Evolutionary conservation across 352 stramenopile species (phyloP).

Genomic region (Saprolegnia diclina): DNA sequence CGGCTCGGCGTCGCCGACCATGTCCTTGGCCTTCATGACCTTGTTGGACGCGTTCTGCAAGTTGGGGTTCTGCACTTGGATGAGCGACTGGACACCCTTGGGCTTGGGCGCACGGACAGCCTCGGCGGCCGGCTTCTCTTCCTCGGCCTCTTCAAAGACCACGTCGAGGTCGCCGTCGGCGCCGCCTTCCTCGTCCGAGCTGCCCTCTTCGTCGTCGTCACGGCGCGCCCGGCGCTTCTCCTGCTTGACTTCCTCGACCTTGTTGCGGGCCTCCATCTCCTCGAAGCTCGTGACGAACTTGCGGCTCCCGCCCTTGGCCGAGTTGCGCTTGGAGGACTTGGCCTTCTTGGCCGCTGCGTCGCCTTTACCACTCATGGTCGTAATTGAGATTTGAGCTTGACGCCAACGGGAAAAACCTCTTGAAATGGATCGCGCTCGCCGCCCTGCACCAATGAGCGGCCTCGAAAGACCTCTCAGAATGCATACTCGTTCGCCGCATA

Average conservation of each 20-base stretch:
- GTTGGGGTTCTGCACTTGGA: slow-evolving; percentile 85
- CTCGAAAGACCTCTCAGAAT: neutral
- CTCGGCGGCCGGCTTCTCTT: slow-evolving; percentile 32
- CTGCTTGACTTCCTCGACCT: slow-evolving; percentile 65
- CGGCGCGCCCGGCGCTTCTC: slow-evolving; percentile 64
- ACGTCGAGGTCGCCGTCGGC: slow-evolving; percentile 42
- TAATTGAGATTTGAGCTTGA: slow-evolving; percentile 14
- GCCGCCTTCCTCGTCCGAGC: slow-evolving; percentile 45
- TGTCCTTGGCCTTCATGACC: slow-evolving; percentile 84
- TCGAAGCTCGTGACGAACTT: slow-evolving; percentile 81
- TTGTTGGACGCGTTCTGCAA: slow-evolving; percentile 58
- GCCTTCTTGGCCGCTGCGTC: slow-evolving; percentile 25
- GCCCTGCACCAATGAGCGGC: slow-evolving; percentile 3
- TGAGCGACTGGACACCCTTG: slow-evolving; percentile 52
- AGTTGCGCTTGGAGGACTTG: slow-evolving; percentile 25
- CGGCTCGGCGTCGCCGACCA: slow-evolving; percentile 44
- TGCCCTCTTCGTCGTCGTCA: slow-evolving; percentile 38
- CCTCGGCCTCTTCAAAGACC: slow-evolving; percentile 60
- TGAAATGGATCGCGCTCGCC: neutral
- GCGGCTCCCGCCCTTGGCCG: slow-evolving; percentile 52
- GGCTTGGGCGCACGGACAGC: slow-evolving; percentile 44
- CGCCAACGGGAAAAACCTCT: slow-evolving; percentile 11
- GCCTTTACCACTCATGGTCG: slow-evolving; percentile 20
- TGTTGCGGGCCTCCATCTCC: slow-evolving; percentile 72
- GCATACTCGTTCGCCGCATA: neutral